Base-by-base conservation (phyloP, 306 rosid genomes). In the Prunus fruticosa region DNA sequence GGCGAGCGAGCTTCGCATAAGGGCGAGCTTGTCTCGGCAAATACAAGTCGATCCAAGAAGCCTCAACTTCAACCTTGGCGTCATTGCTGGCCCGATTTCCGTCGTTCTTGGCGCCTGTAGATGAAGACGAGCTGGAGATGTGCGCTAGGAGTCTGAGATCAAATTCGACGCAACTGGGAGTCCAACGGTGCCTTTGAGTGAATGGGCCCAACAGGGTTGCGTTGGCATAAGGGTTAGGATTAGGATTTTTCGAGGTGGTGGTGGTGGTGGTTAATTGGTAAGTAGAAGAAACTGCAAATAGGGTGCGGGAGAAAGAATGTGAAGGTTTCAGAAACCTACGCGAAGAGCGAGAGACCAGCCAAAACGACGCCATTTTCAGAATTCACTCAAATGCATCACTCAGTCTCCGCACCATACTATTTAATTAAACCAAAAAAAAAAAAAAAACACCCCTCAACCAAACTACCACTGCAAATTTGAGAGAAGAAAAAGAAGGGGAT, bases 1-100 rank as follows among this genome's bases (percentile, higher is more conserved):
- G 97, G 71, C 97, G 98, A 56, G 98, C 97, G 23, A 95, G 93
- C 22, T 71, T 87, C 19, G 97, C 98, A 85, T 86, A 95, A 49
- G 97, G 97, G 64, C 78, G 93, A 78, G 76, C 79, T 51, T 72
- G 78, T 75, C 67, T 79, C n/a, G 92, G 96, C 89, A 92, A 85
- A 74, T 85, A 89, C 75, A 66, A 78, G 54, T 85, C 88, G 71
- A 95, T 85, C 98, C 98, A 90, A 76, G 93, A 82, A 69, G 80
- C 43, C 34, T 64, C 62, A 30, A 53, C 43, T 28, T 64, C 62
- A 30, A 53, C 78, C 76, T 63, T 70, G 20, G 18, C 75, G 8
- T 72, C 81, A 56, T 72, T 30, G 38, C 78, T 49, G 53, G 75
- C 64, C 41, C 49, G 82, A 65, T 85, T 53, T 47, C 65, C 77